Base-by-base conservation (phyloP, 768 basidiomycete genomes). In the Tricholoma terreum region DNA sequence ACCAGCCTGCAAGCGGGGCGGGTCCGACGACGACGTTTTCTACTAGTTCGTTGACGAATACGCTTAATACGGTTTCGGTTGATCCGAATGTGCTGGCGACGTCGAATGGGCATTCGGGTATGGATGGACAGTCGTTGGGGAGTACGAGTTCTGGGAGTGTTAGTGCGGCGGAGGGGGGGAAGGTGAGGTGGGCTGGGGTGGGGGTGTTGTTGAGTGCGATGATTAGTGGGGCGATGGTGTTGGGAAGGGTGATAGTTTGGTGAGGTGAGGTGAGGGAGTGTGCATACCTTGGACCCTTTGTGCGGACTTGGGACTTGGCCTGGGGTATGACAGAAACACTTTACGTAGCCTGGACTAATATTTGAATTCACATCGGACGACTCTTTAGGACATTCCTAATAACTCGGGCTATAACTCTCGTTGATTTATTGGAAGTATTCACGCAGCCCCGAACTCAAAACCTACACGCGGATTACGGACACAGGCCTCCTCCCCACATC, bases 51-150 rank as follows among this genome's bases (percentile, higher is more conserved):
- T 58, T 73, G 12, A 86, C 85, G 17, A 78, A 78, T 61, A 73
- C 71, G 46, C 67, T 59, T 34, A 82, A 81, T 52, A 84, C 84
- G 2, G 77, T 78, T 0, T 82, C 81, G 0, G 71, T 90, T 6
- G 78, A 84, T 63, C 75, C 80, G 3, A 63, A 66, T 3, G 80
- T 80, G 7, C 67, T 92, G 52, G 80, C 82, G 43, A 89, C 85
- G 10, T 83, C 82, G 45, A 92, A 92, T 64, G 90, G 80, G 2
- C 73, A 74, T 50, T 65, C 62, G 35, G 73, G 70, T 17, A 65
- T 62, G 61, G 58, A 58, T 17, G 60, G 51, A 14, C 30, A 5
- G n/a, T 40, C 63, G 19, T 50, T 75, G 6, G 77, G 74, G 34
- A 75, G 77, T 36, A 80, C 78, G 38, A 77, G 76, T 56, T 57